Percentiles rank a stretch among this genome's conserved stretches.
These are phyloP conservation scores for Ramaria sp. DNA, from an alignment of 768 basidiomycete genomes.

Conservation along the genomic window DNA sequence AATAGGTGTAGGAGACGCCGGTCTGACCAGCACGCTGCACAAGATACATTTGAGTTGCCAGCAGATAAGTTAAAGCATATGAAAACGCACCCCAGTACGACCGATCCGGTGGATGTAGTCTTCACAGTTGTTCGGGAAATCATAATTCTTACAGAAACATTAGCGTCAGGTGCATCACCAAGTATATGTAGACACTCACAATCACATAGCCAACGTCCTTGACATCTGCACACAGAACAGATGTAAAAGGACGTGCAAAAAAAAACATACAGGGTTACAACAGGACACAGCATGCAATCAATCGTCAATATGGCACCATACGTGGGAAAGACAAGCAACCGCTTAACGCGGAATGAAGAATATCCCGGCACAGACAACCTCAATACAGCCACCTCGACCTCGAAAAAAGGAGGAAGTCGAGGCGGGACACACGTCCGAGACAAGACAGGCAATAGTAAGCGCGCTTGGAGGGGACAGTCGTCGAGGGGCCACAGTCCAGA, in stretches of 20 bases:
- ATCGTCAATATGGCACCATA: slow-evolving; percentile 26
- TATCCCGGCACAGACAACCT: slow-evolving; percentile 22
- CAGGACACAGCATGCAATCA: slow-evolving; percentile 9
- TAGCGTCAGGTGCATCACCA: slow-evolving; percentile 2
- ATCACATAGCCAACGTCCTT: slow-evolving; percentile 99
- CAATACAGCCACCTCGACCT: slow-evolving; percentile 28
- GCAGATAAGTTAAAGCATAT: background rate
- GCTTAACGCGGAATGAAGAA: slow-evolving; percentile 3
- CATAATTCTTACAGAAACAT: slow-evolving; percentile 63
- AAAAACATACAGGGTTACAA: slow-evolving; percentile 15
- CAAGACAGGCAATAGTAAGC: background rate
- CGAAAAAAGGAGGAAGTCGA: slow-evolving; percentile 18
- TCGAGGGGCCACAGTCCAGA: slow-evolving; percentile 7
- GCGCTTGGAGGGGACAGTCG: background rate
- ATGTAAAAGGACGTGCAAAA: slow-evolving; percentile 23
- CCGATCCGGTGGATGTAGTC: slow-evolving; percentile 99
- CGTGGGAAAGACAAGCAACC: background rate
- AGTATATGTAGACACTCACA: slow-evolving; percentile 36
- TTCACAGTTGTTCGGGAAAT: slow-evolving; percentile 97
- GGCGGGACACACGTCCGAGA: slow-evolving; percentile 32
- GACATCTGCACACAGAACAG: slow-evolving; percentile 57
- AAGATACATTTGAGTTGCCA: background rate
- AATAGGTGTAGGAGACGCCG: slow-evolving; percentile 90
- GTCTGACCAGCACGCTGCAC: slow-evolving; percentile 79
- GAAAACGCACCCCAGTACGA: slow-evolving; percentile 70